A percentile compares a stretch with the other conserved stretches of the same genome.
phyloP scores from a whole-genome alignment of 2,329 filamentous ascomycete genomes.

The Teratosphaeria pseudoeucalypti region DNA sequence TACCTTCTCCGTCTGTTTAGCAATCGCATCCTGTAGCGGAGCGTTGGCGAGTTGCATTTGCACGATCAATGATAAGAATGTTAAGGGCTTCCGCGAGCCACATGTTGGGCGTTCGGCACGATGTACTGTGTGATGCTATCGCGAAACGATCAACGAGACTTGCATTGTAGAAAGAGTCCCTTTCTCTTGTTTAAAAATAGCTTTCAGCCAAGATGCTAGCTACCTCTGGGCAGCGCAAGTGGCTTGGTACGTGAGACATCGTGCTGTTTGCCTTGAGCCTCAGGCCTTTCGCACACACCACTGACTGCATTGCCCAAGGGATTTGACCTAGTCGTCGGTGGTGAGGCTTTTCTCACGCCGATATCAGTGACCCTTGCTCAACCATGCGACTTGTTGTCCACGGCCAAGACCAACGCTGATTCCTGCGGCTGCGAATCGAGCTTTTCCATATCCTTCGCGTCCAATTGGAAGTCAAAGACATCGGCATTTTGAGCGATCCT shows the following conservation, averaged over 20 bases:
- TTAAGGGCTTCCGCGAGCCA: not conserved
- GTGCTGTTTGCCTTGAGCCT: not conserved
- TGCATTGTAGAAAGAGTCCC: no score
- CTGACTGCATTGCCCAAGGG: no score
- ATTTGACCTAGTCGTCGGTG: no score
- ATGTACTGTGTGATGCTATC: not conserved
- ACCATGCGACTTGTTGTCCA: conserved; percentile 16
- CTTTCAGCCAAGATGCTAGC: not conserved
- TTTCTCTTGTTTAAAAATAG: not conserved
- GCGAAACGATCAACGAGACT: no score
- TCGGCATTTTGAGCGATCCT: conserved; percentile 57
- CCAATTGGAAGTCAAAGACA: conserved; percentile 51
- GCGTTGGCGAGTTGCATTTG: not conserved
- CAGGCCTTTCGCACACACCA: not conserved
- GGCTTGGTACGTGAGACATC: not conserved
- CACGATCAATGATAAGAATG: not conserved
- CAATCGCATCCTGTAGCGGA: conserved; percentile 4
- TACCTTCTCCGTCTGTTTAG: conserved; percentile 10
- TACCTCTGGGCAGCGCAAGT: not conserved
- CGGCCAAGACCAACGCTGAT: conserved; percentile 22
- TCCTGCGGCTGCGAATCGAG: conserved; percentile 41
- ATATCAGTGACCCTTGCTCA: not conserved
- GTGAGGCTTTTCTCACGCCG: no score
- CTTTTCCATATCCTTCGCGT: conserved; percentile 45
- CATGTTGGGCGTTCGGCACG: not conserved